These are phyloP conservation scores for Lentinula guzmanii DNA, from an alignment of 768 basidiomycete species.

Conservation along the genomic window DNA sequence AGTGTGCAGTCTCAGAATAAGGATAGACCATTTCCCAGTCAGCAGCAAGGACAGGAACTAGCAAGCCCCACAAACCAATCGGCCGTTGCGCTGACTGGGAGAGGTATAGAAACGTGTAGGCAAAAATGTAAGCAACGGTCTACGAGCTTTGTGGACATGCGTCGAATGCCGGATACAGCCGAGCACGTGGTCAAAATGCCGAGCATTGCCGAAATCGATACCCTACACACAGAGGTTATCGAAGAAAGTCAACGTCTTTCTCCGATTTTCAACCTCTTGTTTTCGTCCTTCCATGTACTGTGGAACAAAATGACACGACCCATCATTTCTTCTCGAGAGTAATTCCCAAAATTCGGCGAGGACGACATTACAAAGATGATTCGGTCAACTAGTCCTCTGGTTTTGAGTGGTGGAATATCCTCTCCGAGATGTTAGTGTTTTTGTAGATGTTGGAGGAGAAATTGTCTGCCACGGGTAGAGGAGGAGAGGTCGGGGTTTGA, in stretches of 20 bases:
- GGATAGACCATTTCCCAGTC: too few species aligned
- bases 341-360: not conserved
- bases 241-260: not conserved
- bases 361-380: not conserved
- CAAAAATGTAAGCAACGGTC: too few species aligned
- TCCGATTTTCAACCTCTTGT: not conserved
- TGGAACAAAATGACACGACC: not conserved
- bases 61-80: too few species aligned
- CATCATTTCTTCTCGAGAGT: not conserved
- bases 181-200: not conserved
- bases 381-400: not conserved
- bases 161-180: not conserved
- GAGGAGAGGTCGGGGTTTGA: not conserved
- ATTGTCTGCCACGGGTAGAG: not conserved
- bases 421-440: not conserved
- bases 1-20: too few species aligned
- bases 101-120: too few species aligned
- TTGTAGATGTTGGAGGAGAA: not conserved
- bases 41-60: too few species aligned
- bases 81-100: too few species aligned
- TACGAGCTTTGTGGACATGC: too few species aligned
- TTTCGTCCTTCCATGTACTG: not conserved
- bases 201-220: not conserved
- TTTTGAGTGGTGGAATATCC: not conserved
- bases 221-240: not conserved